These are phyloP conservation scores for Hexamita inflata DNA, from an alignment of 208 protist genomes.

Conservation along the genomic window DNA sequence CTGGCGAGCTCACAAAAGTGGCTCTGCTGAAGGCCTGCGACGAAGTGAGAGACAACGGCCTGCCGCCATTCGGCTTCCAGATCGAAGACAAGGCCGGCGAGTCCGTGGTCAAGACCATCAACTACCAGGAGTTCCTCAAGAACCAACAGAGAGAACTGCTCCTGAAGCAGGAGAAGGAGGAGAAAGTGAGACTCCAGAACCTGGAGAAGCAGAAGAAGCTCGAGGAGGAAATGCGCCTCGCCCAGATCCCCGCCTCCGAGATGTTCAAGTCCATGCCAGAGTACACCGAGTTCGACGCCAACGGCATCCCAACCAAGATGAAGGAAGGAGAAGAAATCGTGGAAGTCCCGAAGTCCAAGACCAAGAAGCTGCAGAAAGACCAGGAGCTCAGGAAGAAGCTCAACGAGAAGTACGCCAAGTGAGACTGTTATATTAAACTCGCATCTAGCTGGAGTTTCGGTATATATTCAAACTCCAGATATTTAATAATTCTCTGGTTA, in stretches of 20 bases:
- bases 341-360: neutral
- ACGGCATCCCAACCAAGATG: constrained; percentile 5
- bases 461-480: too few species aligned
- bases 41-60: neutral
- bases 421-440: too few species aligned
- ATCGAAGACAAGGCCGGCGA: neutral
- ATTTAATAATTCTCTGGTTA: too few species aligned
- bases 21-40: neutral
- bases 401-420: constrained; percentile 15
- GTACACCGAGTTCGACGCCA: neutral
- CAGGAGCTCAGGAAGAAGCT: constrained; percentile 23
- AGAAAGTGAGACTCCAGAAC: too few species aligned
- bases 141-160: neutral
- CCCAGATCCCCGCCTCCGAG: neutral
- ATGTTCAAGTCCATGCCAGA: neutral
- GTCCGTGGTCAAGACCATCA: neutral
- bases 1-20: neutral
- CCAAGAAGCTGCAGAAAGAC: constrained; percentile 20
- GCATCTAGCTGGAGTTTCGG: too few species aligned
- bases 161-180: neutral
- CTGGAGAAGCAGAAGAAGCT: neutral
- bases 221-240: neutral
- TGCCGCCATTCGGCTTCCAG: neutral
- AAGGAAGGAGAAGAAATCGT: neutral
- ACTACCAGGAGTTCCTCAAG: neutral